A percentile compares a stretch with the other conserved stretches of the same genome.
Conservation (phyloP, 768 basidiomycete genomes). For the Hortiboletus campestris region DNA sequence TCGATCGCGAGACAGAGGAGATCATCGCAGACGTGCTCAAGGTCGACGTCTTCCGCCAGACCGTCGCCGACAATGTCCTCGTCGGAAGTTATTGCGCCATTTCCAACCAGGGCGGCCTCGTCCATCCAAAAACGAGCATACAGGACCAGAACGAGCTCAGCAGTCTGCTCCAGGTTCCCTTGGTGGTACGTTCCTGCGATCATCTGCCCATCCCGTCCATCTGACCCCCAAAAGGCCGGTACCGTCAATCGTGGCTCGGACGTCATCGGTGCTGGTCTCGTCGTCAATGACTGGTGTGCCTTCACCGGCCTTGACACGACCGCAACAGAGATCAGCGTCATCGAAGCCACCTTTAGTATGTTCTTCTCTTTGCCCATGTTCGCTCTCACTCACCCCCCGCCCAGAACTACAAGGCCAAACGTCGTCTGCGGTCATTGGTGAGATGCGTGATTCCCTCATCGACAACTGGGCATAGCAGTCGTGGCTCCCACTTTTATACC, state of each 20-base stretch:
- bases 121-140: constrained; percentile 95
- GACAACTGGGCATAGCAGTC: constrained; percentile 75
- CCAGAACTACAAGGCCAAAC: constrained; percentile 85
- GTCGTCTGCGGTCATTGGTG: constrained; percentile 78
- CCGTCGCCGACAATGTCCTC: constrained; percentile 93
- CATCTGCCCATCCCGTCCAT: not conserved
- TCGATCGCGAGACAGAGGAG: constrained; percentile 98
- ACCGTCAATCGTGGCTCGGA: constrained; percentile 99
- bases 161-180: constrained; percentile 86
- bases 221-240: constrained; percentile 63
- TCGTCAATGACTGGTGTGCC: constrained; percentile 99
- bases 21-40: constrained; percentile 99
- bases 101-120: constrained; percentile 95
- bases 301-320: constrained; percentile 99
- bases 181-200: constrained; percentile 67
- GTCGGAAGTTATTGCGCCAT: constrained; percentile 96
- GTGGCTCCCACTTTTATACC: no score
- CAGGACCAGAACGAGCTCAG: constrained; percentile 98
- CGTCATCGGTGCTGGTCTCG: constrained; percentile 94
- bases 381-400: constrained; percentile 4
- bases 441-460: constrained; percentile 89
- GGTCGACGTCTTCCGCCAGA: constrained; percentile 98
- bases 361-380: constrained; percentile 18
- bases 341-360: constrained; percentile 96
- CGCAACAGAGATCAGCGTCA: constrained; percentile 98